Base-by-base conservation (phyloP, 345 rosid species). In the Euphorbia lathyris region DNA sequence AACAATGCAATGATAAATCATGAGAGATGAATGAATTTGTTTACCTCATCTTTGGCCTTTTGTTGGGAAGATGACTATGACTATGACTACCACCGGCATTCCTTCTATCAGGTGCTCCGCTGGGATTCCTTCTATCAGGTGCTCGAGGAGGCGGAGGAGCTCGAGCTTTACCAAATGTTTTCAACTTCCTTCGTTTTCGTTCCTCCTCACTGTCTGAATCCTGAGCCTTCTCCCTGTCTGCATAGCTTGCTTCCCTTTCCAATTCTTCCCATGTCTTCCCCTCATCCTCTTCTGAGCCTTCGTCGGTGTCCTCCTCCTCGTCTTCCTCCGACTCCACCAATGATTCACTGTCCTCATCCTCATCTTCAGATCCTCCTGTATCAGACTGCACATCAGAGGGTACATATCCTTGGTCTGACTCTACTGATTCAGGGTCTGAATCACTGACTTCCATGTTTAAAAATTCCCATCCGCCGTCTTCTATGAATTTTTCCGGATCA, bases 181-280 rank as follows among this genome's bases (percentile, higher is more conserved):
- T 95, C 83, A 85, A 82, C 86, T 92, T 95, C 82, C 93, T 92
- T 78, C 92, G 81, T 81, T 84, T 88, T 68, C 96, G 82, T 63
- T 95, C 97, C 80, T 88, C 97, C 78, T 95, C 99, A 9, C 99
- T 92, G 71, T 95, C 99, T 0, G 90, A 95, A 53, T 87, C 93
- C 59, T 34, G 80, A 66, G 96, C 95, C 64, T 95, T 91, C 70
- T 92, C 97, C 75, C 88, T 88, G 74, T 95, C 99, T 9, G 97
- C 99, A 79, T 92, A 78, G 42, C 86, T 88, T 16, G 99, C 99
- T 78, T 95, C 99, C 77, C 97, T 86, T 83, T 95, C 97, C 72
- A 95, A 81, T 84, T 92, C 99, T 47, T 88, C 97, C 97, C 99
- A 92, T 22, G 97, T 95, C 84, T 86, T 90, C 7, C 99, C 99